Evolutionary conservation across 1,284 basidiomycete species (phyloP).

Genomic region (Cryptococcus sp.): DNA sequence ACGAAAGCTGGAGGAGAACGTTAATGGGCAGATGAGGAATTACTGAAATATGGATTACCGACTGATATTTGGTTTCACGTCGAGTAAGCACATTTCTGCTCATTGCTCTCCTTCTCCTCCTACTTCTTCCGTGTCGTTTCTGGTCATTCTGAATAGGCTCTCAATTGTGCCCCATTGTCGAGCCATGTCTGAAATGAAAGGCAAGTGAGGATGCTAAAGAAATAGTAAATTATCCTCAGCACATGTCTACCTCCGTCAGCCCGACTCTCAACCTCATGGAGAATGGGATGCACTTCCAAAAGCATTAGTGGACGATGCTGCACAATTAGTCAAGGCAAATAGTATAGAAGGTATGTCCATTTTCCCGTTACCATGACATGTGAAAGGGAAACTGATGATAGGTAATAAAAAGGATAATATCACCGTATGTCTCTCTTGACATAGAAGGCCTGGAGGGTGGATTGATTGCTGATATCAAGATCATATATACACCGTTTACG

Average conservation of each 20-base stretch:
- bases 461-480: constrained; percentile 29
- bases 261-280: constrained; percentile 59
- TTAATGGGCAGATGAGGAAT: constrained; percentile 71
- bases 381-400: constrained; percentile 38
- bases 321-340: constrained; percentile 95
- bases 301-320: constrained; percentile 73
- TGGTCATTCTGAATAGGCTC: no score
- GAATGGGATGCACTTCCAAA: constrained; percentile 82
- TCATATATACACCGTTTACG: constrained; percentile 89
- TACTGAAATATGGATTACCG: constrained; percentile 78
- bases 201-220: constrained; percentile 40
- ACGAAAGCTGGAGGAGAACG: neutral
- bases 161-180: neutral
- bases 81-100: no score
- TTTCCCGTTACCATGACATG: neutral
- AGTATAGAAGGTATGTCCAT: constrained; percentile 79
- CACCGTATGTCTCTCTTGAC: constrained; percentile 48
- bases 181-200: neutral
- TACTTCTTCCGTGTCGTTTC: no score
- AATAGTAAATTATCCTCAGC: constrained; percentile 84
- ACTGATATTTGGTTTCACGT: constrained; percentile 58
- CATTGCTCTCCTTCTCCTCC: no score
- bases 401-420: constrained; percentile 95
- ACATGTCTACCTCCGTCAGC: constrained; percentile 88
- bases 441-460: neutral